These are phyloP conservation scores for Penicillium alfredii DNA, from an alignment of 495 filamentous ascomycete species.

Conservation along the genomic window DNA sequence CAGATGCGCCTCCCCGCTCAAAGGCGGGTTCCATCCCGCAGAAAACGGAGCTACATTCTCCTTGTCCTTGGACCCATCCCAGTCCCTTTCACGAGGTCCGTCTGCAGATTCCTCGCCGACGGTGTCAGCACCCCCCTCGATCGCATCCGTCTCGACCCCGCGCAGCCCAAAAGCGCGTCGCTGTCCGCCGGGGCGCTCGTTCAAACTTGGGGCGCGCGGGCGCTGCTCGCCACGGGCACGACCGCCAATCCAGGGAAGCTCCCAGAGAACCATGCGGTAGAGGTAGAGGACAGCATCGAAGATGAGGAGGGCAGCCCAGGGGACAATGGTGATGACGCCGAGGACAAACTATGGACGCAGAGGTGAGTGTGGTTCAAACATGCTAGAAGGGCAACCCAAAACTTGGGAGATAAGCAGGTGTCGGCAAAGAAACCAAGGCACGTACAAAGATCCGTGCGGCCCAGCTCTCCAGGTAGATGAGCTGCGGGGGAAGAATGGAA, in stretches of 20 bases:
- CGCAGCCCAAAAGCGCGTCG: conserved; percentile 45
- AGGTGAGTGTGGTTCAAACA: too few species aligned
- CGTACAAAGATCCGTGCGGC: conserved; percentile 58
- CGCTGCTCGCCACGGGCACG: conserved; percentile 55
- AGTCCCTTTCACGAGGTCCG: neutral
- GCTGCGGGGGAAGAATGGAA: conserved; percentile 54
- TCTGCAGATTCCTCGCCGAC: too few species aligned
- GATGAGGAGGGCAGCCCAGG: conserved; percentile 58
- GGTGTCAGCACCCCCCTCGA: too few species aligned
- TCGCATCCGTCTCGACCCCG: conserved; percentile 12
- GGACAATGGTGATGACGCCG: conserved; percentile 56
- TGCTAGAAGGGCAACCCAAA: too few species aligned
- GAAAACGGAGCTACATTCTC: conserved; percentile 10
- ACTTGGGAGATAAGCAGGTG: neutral
- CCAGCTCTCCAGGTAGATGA: conserved; percentile 59
- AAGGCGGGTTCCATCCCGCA: conserved; percentile 1
- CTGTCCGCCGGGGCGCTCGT: conserved; percentile 50
- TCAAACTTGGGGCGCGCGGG: conserved; percentile 59
- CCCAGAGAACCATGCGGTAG: conserved; percentile 51
- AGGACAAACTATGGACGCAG: conserved; percentile 51
- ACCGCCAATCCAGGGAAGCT: conserved; percentile 58
- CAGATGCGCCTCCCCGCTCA: conserved; percentile 7
- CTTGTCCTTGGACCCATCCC: conserved; percentile 2
- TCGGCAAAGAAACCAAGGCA: conserved; percentile 1
- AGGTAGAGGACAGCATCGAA: conserved; percentile 65